Base-by-base conservation (phyloP, 768 basidiomycete genomes). In the Rhodotorula toruloides region DNA sequence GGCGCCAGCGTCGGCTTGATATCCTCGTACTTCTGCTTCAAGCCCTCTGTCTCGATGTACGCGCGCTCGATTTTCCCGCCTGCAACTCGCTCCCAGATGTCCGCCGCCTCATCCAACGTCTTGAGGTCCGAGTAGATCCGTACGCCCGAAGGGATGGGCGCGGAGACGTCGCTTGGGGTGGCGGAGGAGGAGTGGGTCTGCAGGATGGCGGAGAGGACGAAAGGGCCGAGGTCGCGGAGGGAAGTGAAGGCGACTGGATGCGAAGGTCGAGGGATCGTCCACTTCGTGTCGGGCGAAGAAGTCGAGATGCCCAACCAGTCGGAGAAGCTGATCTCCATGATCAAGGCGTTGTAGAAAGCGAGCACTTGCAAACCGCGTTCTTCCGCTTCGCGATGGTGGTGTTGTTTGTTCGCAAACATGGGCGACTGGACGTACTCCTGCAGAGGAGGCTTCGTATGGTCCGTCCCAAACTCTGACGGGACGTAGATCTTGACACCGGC, bases 181-280 rank as follows among this genome's bases (percentile, higher is more conserved):
- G 40, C 13, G 19, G 50, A 36, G 21, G 43, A 44, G 34, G 34
- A 14, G 37, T 32, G 49, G 37, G 54, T 25, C 25, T 63, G 62
- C 17, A 63, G 54, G 21, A 56, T 19, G 39, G 62, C 62, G 21
- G 54, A 57, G 55, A 63, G 62, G 40, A 34, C 36, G 32, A 27
- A 57, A 27, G 34, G 54, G 5, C 62, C 62, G n/a, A 63, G 39
- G n/a, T 57, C 54, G 48, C 13, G 19, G 16, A 57, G 40, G 16
- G 54, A 56, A 32, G 62, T 63, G 54, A 63, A 63, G 40, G 62
- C 62, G 39, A 57, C 62, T 22, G 55, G 54, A 27, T 50, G 39
- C 27, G 40, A 42, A 5, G 62, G 62, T 11, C 21, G 32, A 1
- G 62, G 62, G 32, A 63, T 50, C 3, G 62, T 50, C 62, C 62